phyloP scores from a whole-genome alignment of 768 basidiomycete species.

The Polyporus arcularius region DNA sequence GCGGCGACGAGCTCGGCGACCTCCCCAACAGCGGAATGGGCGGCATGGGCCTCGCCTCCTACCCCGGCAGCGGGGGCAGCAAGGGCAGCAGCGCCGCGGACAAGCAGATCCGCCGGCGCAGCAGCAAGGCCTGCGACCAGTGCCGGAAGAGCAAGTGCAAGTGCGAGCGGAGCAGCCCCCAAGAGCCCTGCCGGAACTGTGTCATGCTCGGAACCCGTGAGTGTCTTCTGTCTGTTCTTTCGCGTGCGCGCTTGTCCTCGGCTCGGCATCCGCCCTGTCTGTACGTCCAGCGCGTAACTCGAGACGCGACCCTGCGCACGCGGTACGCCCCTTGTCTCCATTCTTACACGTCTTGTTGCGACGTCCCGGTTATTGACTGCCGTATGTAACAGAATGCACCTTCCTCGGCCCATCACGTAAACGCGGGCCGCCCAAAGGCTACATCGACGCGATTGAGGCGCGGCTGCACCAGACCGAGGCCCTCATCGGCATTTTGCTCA shows the following conservation, averaged over 20 bases:
- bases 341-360: background rate
- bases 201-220: conserved; percentile 70
- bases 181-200: conserved; percentile 76
- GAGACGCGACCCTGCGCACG: conserved; percentile 7
- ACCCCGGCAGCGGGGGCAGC: conserved; percentile 21
- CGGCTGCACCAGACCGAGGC: conserved; percentile 91
- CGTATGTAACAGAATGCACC: conserved; percentile 57
- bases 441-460: conserved; percentile 93
- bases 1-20: conserved; percentile 63
- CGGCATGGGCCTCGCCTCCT: conserved; percentile 23
- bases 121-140: conserved; percentile 89
- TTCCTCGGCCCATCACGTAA: conserved; percentile 80
- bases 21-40: conserved; percentile 35
- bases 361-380: background rate
- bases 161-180: conserved; percentile 67
- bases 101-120: conserved; percentile 65
- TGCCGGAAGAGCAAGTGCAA: conserved; percentile 79
- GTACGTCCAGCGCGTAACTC: background rate
- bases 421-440: conserved; percentile 89
- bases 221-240: conserved; percentile 23
- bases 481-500: conserved; percentile 77
- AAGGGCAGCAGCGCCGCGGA: conserved; percentile 31
- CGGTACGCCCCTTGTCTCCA: conserved; percentile 6
- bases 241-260: background rate
- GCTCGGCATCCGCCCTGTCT: background rate